Evolutionary conservation across 139 green algal genomes (phyloP), one percentile per base, ranked within the genome.

Genomic region (Closterium sp.): DNA sequence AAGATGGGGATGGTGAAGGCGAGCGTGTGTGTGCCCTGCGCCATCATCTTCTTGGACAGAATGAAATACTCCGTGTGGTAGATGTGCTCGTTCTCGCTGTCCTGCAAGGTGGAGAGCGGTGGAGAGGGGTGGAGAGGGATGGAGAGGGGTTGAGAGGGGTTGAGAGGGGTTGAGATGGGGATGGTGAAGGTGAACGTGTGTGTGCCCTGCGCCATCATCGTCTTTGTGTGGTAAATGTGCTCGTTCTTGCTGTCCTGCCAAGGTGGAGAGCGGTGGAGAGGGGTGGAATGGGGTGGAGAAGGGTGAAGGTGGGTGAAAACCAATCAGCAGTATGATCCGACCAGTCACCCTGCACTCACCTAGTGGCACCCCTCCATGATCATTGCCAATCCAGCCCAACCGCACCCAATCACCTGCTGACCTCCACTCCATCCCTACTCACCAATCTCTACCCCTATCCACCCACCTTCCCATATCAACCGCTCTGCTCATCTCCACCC

Each of bases 1-100:
- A 97, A 97, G 88, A 99, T 97, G 84, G 98, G 98, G 89, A 99
- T 99, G 84, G 97, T 98, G 96, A 99, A 99, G 34, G 95, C 95
- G 45, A 99, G 28, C 22, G 24, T 88, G 28, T 92, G 88, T 30
- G 92, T 94, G 19, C 89, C 91, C 70, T 91, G 86, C 10, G 94
- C 89, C 85, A 94, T 93, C 92, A 95, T 96, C 90, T 98, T 97
- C 92, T 98, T 98, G 29, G 96, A 98, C 88, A 99, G 95, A 86
- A 95, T 95, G 96, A 98, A 99, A 7, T 94, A 95, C 96, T 99
- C 97, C 11, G 89, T 96, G 95, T 99, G 97, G 94, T 99, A 99
- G 84, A 99, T 98, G 95, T 97, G 96, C 92, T 99, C 98, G 88
- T 97, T 98, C 21, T 96, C 95, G 0, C 95, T 94, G 96, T 99